Percentiles rank a stretch among this genome's conserved stretches.
Conservation (phyloP, 164 flowering plant genomes). For the Echeveria elegans region DNA sequence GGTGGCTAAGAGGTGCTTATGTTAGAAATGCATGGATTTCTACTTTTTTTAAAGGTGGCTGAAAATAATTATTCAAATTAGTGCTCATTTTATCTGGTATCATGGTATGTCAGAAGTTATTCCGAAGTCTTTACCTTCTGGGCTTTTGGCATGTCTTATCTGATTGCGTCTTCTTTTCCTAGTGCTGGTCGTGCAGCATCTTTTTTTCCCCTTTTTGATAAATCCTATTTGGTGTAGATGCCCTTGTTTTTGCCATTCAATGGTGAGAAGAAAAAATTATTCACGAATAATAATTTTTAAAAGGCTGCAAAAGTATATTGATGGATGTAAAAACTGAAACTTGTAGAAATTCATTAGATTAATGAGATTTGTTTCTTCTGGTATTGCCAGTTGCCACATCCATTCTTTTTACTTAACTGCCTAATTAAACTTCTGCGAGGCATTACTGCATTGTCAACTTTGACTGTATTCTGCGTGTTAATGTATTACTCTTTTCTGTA, state of each 20-base stretch:
- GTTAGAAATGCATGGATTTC: too few relatives aligned
- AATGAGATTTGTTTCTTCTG: not conserved
- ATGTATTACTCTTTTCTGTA: not conserved
- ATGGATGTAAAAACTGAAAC: not conserved
- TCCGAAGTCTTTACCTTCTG: not conserved
- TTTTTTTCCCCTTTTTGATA: not conserved
- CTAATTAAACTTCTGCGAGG: not conserved
- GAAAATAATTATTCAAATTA: too few relatives aligned
- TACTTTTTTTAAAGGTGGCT: too few relatives aligned
- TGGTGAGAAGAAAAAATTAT: not conserved
- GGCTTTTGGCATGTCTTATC: not conserved
- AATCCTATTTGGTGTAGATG: not conserved
- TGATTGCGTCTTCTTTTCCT: not conserved
- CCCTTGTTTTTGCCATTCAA: not conserved
- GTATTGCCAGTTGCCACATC: too few relatives aligned
- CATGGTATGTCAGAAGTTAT: not conserved
- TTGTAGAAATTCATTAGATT: not conserved
- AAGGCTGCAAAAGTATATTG: not conserved
- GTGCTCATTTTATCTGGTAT: too few relatives aligned
- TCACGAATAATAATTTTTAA: not conserved
- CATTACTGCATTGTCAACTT: too few relatives aligned
- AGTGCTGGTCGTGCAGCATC: not conserved
- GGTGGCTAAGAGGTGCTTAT: not conserved
- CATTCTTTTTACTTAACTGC: not conserved
- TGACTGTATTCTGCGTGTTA: too few relatives aligned